phyloP scores from a whole-genome alignment of 208 protist species.

The Crithidia acanthocephali region DNA sequence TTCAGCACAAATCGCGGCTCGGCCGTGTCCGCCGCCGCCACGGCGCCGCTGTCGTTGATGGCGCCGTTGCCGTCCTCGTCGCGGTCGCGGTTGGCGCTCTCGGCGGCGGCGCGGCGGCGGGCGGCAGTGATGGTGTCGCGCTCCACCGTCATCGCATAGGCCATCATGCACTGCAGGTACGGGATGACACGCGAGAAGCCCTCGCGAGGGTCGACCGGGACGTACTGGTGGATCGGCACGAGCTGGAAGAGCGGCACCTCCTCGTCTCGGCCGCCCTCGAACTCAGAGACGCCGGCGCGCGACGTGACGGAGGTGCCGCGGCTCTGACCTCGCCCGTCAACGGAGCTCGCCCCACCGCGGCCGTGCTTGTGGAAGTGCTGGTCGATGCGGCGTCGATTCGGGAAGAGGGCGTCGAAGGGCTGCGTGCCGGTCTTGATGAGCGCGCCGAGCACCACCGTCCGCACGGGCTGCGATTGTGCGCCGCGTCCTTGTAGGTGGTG shows the following conservation, averaged over 20 bases:
- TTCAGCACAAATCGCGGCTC: slow-evolving; percentile 29
- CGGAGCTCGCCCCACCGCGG: not conserved
- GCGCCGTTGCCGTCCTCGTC: not conserved
- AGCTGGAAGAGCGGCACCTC: slow-evolving; percentile 61
- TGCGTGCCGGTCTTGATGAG: slow-evolving; percentile 54
- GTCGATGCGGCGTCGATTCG: slow-evolving; percentile 43
- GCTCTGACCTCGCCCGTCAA: slow-evolving; percentile 5
- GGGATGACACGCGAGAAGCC: slow-evolving; percentile 54
- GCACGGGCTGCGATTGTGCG: slow-evolving; percentile 39
- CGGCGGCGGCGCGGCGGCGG: slow-evolving; percentile 2
- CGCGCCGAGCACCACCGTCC: slow-evolving; percentile 56
- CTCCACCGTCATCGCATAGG: slow-evolving; percentile 19
- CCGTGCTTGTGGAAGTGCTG: slow-evolving; percentile 37
- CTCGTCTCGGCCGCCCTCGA: slow-evolving; percentile 23
- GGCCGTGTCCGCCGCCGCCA: not conserved
- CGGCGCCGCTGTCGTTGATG: not conserved
- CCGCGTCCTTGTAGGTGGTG: slow-evolving; percentile 25
- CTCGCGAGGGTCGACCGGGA: slow-evolving; percentile 47
- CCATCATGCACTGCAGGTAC: slow-evolving; percentile 55
- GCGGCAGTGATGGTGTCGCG: slow-evolving; percentile 19
- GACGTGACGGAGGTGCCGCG: slow-evolving; percentile 7
- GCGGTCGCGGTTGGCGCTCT: not conserved
- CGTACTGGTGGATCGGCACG: slow-evolving; percentile 58
- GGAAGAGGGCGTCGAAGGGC: slow-evolving; percentile 45
- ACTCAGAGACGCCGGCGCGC: slow-evolving; percentile 22